Evolutionary conservation across 2,329 filamentous ascomycete species (phyloP), one percentile per base, ranked within the genome.

Genomic region (Didymella exigua): DNA sequence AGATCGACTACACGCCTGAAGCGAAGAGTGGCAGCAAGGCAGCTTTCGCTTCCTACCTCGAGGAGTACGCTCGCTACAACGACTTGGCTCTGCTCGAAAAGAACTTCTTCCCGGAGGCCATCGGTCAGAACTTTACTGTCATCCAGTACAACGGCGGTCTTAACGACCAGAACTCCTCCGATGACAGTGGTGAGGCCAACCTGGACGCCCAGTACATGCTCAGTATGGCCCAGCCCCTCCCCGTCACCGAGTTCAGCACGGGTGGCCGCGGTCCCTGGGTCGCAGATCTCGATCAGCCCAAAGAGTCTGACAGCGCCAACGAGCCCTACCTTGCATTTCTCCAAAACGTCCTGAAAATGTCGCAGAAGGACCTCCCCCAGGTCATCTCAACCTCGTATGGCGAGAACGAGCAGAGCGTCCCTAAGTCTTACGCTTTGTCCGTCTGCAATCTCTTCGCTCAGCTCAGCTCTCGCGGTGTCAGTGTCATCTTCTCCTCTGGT

Each of bases 271-370:
- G 78, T 40, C 81, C 80, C 1, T 82, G 80, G 65, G 73, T 79
- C 13, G 77, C 83, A 5, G 78, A 83, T 41, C 67, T 78, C n/a
- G 78, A 64, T 68, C 73, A 75, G 60, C 69, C 79, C 19, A 54
- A 65, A 24, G 54, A 60, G 40, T 52, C 60, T 5, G 76, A 62
- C 24, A 81, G 84, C 66, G 79, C 77, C 63, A 90, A 89, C 68
- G 88, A 90, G 75, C 86, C 86, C 0, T 89, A 89, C 70, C 76
- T 89, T 1, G 79, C 81, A 14, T 89, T 83, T 74, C 76, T 89
- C 11, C 77, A 83, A 44, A 81, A 83, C 65, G 70, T 88, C 1
- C 78, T 87, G 2, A 75, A 77, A 2, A 79, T 86, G 8, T 67
- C 78, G 0, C 81, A 83, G 18, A 45, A 57, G 24, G 57, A 65